These are phyloP conservation scores for Aspergillus indologenus DNA, from an alignment of 495 filamentous ascomycete genomes.

Conservation along the genomic window DNA sequence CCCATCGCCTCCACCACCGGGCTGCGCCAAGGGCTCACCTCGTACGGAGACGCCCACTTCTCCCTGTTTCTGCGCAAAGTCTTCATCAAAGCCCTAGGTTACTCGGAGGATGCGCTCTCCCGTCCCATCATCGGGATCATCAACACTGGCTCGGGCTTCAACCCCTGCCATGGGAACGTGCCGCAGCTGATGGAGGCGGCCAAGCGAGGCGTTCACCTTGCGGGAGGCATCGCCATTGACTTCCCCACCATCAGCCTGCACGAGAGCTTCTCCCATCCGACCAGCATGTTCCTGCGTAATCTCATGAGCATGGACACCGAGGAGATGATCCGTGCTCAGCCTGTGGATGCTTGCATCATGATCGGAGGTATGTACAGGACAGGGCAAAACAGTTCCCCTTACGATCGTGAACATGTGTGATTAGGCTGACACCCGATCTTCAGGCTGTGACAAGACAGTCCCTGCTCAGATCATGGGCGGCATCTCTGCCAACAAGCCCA, in stretches of 20 bases:
- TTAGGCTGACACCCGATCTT: neutral
- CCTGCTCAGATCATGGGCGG: conserved; percentile 68
- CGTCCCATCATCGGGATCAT: conserved; percentile 64
- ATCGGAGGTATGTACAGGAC: conserved; percentile 51
- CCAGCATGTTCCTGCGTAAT: conserved; percentile 67
- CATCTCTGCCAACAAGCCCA: conserved; percentile 66
- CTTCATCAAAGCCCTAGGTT: conserved; percentile 68
- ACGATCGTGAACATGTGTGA: too few species aligned
- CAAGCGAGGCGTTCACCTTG: conserved; percentile 59
- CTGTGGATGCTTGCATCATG: conserved; percentile 60
- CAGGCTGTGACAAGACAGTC: conserved; percentile 66
- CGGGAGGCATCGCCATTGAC: conserved; percentile 59
- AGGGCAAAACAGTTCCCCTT: too few species aligned
- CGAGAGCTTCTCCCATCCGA: conserved; percentile 60
- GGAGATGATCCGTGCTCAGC: conserved; percentile 66
- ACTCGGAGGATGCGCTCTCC: conserved; percentile 63
- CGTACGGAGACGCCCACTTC: conserved; percentile 70
- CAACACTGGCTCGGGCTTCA: conserved; percentile 64
- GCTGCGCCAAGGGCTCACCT: conserved; percentile 57
- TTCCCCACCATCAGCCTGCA: conserved; percentile 66
- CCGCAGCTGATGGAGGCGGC: conserved; percentile 65
- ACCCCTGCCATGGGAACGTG: conserved; percentile 66
- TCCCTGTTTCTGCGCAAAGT: conserved; percentile 67
- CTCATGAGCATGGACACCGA: conserved; percentile 73
- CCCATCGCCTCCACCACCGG: conserved; percentile 49